phyloP scores from a whole-genome alignment of 306 rosid species.

The Fagus crenata region DNA sequence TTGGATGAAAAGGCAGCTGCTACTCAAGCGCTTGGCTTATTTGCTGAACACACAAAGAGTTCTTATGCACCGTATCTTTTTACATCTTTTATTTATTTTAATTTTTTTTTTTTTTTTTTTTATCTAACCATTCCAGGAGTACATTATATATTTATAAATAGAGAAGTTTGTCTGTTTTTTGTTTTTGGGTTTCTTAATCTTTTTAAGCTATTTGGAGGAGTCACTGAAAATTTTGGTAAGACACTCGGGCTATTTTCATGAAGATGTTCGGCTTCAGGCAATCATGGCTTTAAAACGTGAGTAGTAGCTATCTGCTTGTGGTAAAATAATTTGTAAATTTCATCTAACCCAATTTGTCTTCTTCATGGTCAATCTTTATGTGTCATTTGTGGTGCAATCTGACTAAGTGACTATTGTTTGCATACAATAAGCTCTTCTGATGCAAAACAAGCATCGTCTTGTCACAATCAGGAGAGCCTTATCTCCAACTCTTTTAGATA shows the following conservation, averaged over 20 bases:
- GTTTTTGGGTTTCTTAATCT: constrained; percentile 42
- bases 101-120: neutral
- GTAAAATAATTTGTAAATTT: constrained; percentile 6
- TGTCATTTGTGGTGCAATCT: neutral
- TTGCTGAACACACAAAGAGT: constrained; percentile 82
- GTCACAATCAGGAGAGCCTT: neutral
- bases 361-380: neutral
- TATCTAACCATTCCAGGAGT: constrained; percentile 6
- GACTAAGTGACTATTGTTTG: neutral
- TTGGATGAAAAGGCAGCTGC: constrained; percentile 99
- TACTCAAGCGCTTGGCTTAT: constrained; percentile 96
- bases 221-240: constrained; percentile 72
- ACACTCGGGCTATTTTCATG: constrained; percentile 87
- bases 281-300: constrained; percentile 77
- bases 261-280: constrained; percentile 99
- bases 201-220: constrained; percentile 89
- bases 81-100: neutral
- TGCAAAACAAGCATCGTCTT: neutral
- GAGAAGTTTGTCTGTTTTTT: neutral
- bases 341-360: constrained; percentile 15
- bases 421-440: neutral
- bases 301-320: constrained; percentile 34
- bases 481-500: constrained; percentile 29
- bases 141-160: constrained; percentile 2
- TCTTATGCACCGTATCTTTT: constrained; percentile 91